A percentile compares a stretch with the other conserved stretches of the same genome.
Evolutionary conservation across 2,329 filamentous ascomycete species (phyloP).

Genomic region (Cladophialophora carrionii): DNA sequence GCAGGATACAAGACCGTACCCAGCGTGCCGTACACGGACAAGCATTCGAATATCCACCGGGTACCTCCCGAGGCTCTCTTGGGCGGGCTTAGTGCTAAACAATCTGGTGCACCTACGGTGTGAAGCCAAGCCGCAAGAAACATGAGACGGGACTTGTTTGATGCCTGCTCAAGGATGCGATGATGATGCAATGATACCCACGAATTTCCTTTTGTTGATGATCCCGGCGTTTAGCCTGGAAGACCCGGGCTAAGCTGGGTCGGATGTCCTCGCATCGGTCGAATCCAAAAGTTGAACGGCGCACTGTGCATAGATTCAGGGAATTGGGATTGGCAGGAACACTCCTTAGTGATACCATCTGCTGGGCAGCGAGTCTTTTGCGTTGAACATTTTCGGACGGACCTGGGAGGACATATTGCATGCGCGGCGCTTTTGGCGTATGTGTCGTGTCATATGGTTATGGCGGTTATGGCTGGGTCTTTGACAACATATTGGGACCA

Average conservation of each 20-base stretch:
- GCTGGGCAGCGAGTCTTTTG: background rate
- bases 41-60: constrained; percentile 51
- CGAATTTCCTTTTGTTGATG: constrained; percentile 21
- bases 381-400: background rate
- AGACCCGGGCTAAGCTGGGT: background rate
- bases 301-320: constrained; percentile 2
- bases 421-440: constrained; percentile 23
- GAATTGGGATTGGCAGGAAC: constrained; percentile 9
- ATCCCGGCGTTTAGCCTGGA: background rate
- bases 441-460: constrained; percentile 4
- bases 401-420: constrained; percentile 14
- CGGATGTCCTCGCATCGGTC: background rate
- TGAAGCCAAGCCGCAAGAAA: constrained; percentile 12
- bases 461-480: background rate
- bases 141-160: background rate
- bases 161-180: constrained; percentile 4
- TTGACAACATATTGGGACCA: background rate
- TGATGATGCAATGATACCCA: constrained; percentile 34
- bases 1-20: constrained; percentile 53
- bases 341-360: constrained; percentile 9
- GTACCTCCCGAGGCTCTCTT: constrained; percentile 54
- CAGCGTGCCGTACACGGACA: constrained; percentile 51
- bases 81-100: constrained; percentile 32
- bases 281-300: constrained; percentile 1
- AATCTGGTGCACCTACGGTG: constrained; percentile 27